These are phyloP conservation scores for Emergomyces pasteurianus DNA, from an alignment of 2,329 filamentous ascomycete genomes.

Conservation along the genomic window DNA sequence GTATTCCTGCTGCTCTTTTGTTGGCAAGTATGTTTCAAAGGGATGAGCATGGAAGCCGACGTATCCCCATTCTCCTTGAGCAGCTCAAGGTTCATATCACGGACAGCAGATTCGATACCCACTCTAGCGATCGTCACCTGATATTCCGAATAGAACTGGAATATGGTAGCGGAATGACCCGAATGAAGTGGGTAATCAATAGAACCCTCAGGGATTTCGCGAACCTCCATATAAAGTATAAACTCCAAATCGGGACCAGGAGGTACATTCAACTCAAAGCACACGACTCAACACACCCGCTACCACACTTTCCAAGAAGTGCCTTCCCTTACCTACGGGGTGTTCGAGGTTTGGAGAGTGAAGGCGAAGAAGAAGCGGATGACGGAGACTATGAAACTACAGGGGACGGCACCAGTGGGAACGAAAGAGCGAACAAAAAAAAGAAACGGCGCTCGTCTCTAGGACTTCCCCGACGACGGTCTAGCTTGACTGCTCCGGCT, in stretches of 20 bases:
- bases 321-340: slow-evolving; percentile 83
- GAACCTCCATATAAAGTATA: slow-evolving; percentile 89
- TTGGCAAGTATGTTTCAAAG: slow-evolving; percentile 95
- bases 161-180: slow-evolving; percentile 86
- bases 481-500: slow-evolving; percentile 37
- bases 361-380: slow-evolving; percentile 58
- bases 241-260: slow-evolving; percentile 70
- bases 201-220: slow-evolving; percentile 80
- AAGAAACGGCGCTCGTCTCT: slow-evolving; percentile 45
- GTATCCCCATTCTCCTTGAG: slow-evolving; percentile 88
- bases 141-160: slow-evolving; percentile 87
- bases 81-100: slow-evolving; percentile 82
- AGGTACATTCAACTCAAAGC: slow-evolving; percentile 61
- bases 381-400: slow-evolving; percentile 36
- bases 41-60: slow-evolving; percentile 88
- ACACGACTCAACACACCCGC: slow-evolving; percentile 60
- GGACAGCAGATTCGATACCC: slow-evolving; percentile 58
- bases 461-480: slow-evolving; percentile 46
- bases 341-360: slow-evolving; percentile 65
- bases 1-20: slow-evolving; percentile 84
- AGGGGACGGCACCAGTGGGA: slow-evolving; percentile 58
- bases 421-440: slow-evolving; percentile 45
- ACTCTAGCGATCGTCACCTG: slow-evolving; percentile 56
- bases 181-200: slow-evolving; percentile 93
- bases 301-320: slow-evolving; percentile 80